Evolutionary conservation across 179 eudicot genomes (phyloP).

Genomic region (Carnegiea gigantea): DNA sequence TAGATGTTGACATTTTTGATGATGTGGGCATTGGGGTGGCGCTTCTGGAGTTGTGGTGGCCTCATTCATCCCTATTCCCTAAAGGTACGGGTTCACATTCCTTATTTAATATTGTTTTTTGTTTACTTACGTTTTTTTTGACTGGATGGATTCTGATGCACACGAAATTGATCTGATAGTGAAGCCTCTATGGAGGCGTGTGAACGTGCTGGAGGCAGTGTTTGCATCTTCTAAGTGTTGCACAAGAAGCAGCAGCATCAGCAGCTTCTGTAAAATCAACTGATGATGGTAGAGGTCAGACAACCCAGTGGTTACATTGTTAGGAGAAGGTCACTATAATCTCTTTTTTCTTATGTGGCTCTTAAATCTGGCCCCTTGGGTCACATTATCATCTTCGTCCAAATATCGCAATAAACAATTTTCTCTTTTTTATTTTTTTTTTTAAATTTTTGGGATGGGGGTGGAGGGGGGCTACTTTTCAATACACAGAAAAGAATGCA

Average conservation of each 20-base stretch:
- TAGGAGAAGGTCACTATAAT: constrained; percentile 57
- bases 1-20: constrained; percentile 73
- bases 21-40: constrained; percentile 95
- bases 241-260: constrained; percentile 57
- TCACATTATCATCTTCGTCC: neutral
- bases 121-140: neutral
- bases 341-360: neutral
- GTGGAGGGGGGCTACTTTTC: neutral
- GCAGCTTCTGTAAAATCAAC: constrained; percentile 24
- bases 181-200: constrained; percentile 91
- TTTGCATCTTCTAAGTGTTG: constrained; percentile 72
- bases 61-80: constrained; percentile 98
- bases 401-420: neutral
- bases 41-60: constrained; percentile 99
- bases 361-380: neutral
- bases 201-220: constrained; percentile 80
- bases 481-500: neutral
- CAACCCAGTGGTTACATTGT: constrained; percentile 36
- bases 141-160: constrained; percentile 7
- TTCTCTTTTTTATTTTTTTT: neutral
- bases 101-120: neutral
- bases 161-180: constrained; percentile 38
- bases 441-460: too few relatives aligned
- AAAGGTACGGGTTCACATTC: constrained; percentile 49
- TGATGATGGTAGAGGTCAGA: constrained; percentile 12